Conservation (phyloP, 1,284 basidiomycete genomes). For the Fomitopsis schrenkii region DNA sequence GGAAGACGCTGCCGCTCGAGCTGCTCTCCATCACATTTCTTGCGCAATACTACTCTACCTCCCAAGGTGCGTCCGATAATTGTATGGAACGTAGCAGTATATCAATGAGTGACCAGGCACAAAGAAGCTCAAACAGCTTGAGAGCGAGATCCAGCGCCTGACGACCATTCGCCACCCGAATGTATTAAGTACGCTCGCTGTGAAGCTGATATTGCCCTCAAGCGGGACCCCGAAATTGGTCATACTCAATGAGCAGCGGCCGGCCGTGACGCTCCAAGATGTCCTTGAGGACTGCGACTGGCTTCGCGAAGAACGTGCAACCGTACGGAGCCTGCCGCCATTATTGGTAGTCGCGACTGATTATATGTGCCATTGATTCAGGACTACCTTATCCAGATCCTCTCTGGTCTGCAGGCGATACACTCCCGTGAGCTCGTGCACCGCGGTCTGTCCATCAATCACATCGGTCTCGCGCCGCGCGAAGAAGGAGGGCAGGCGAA, state of each 20-base stretch:
- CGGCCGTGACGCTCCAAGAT: constrained; percentile 59
- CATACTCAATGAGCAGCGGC: constrained; percentile 63
- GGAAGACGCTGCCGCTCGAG: constrained; percentile 55
- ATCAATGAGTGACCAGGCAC: constrained; percentile 27
- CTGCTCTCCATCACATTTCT: constrained; percentile 62
- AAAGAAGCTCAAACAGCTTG: constrained; percentile 67
- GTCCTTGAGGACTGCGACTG: constrained; percentile 66
- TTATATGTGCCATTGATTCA: constrained; percentile 20
- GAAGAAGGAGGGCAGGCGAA: constrained; percentile 48
- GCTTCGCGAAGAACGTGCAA: constrained; percentile 62
- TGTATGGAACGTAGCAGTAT: not conserved
- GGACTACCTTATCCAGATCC: constrained; percentile 70
- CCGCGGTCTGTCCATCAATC: constrained; percentile 52
- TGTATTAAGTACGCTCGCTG: constrained; percentile 57
- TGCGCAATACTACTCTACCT: constrained; percentile 60
- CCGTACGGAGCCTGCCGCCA: constrained; percentile 33
- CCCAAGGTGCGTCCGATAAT: constrained; percentile 43
- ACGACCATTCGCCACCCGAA: constrained; percentile 56
- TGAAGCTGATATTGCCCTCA: constrained; percentile 53
- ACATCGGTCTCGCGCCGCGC: constrained; percentile 53
- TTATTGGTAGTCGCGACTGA: not conserved
- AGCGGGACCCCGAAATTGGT: constrained; percentile 48
- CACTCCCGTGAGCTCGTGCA: constrained; percentile 64
- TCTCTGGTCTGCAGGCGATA: constrained; percentile 60
- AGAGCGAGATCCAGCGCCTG: constrained; percentile 60